Evolutionary conservation across 441 rosid genomes (phyloP).

Genomic region (Arabidopsis lyrata): DNA sequence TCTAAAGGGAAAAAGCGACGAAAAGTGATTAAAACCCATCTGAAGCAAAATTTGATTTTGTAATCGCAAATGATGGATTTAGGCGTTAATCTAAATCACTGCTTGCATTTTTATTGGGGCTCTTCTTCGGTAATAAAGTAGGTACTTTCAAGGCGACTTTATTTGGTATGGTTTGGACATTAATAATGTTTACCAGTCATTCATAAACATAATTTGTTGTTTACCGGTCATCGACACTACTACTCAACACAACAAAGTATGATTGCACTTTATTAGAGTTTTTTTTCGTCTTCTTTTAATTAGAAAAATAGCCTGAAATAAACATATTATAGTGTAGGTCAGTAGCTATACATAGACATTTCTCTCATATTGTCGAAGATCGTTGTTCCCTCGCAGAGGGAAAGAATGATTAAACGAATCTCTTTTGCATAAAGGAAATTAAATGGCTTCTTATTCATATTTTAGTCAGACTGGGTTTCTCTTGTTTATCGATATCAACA

Average conservation of each 20-base stretch:
- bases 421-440: neutral
- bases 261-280: too few relatives aligned
- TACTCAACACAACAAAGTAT: too few relatives aligned
- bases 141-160: neutral
- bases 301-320: too few relatives aligned
- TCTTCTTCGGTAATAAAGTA: slow-evolving; percentile 4
- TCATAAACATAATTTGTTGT: too few relatives aligned
- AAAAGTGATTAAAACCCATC: slow-evolving; percentile 7
- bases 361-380: neutral
- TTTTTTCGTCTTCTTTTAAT: too few relatives aligned
- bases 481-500: neutral
- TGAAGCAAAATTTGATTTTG: neutral
- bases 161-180: neutral
- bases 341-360: slow-evolving; percentile 3
- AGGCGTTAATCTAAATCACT: slow-evolving; percentile 1
- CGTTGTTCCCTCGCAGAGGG: neutral
- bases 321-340: too few relatives aligned
- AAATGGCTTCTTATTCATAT: slow-evolving; percentile 17
- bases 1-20: slow-evolving; percentile 5
- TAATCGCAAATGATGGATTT: slow-evolving; percentile 27
- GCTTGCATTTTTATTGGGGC: neutral
- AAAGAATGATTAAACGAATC: slow-evolving; percentile 19
- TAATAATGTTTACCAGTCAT: too few relatives aligned
- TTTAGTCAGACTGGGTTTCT: neutral
- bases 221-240: too few relatives aligned